Percentiles rank a stretch among this genome's conserved stretches.
These are phyloP conservation scores for Flaveria brownii DNA, from an alignment of 129 eudicot genomes.

Conservation along the genomic window DNA sequence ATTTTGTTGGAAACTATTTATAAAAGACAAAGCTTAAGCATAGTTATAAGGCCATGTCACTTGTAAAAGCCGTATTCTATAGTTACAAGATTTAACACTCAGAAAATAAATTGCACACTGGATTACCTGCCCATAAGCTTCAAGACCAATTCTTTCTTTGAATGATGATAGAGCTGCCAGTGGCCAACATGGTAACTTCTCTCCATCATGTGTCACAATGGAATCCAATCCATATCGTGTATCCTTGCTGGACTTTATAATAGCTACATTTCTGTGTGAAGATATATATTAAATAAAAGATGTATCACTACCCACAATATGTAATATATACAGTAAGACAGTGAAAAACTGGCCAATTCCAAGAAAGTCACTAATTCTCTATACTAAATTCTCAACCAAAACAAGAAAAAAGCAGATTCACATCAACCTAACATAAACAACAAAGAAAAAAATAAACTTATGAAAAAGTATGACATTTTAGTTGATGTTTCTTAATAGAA, in stretches of 20 bases:
- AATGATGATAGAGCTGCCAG: conserved; percentile 74
- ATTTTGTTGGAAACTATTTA: background rate
- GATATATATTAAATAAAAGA: conserved; percentile 14
- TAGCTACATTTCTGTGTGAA: conserved; percentile 67
- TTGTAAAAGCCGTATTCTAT: background rate
- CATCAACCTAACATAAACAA: conserved; percentile 1
- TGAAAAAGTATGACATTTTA: background rate
- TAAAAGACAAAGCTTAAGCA: background rate
- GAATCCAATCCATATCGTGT: conserved; percentile 80
- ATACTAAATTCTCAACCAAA: background rate
- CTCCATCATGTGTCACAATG: conserved; percentile 93
- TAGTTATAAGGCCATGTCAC: background rate
- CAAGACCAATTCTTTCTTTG: conserved; percentile 64
- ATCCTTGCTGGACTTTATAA: conserved; percentile 90
- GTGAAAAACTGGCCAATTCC: background rate
- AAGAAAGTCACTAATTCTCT: conserved; percentile 5
- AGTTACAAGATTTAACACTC: background rate
- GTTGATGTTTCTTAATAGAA: background rate
- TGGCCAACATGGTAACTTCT: conserved; percentile 87
- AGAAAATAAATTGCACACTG: background rate
- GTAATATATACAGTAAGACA: background rate
- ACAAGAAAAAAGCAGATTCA: conserved; percentile 10
- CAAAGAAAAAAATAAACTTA: background rate
- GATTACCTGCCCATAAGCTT: conserved; percentile 84
- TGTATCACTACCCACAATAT: background rate